These are phyloP conservation scores for Eutrema yunnanense DNA, from an alignment of 345 rosid species.

Conservation along the genomic window DNA sequence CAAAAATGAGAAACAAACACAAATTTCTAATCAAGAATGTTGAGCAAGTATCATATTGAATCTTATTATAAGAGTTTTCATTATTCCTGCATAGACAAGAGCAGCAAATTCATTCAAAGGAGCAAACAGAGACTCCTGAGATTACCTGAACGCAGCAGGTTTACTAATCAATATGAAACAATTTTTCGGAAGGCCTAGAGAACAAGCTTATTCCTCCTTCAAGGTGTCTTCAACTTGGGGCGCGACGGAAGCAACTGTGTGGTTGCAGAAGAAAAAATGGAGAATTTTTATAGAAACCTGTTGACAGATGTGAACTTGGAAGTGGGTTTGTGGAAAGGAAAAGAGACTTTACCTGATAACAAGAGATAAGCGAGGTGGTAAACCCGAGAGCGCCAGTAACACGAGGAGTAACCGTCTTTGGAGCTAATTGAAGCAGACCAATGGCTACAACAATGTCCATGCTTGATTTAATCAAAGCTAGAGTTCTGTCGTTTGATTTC, in stretches of 20 bases:
- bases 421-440: slow-evolving; percentile 87
- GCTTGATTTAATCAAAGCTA: slow-evolving; percentile 74
- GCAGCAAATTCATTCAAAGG: neutral
- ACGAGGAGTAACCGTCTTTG: slow-evolving; percentile 83
- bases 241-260: slow-evolving; percentile 25
- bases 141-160: slow-evolving; percentile 13
- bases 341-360: slow-evolving; percentile 69
- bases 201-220: slow-evolving; percentile 16
- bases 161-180: slow-evolving; percentile 15
- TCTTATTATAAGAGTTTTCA: neutral
- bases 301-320: neutral
- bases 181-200: slow-evolving; percentile 15
- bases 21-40: neutral
- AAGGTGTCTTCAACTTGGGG: slow-evolving; percentile 28
- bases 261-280: neutral
- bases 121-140: slow-evolving; percentile 16
- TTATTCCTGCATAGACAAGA: neutral
- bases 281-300: neutral
- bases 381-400: slow-evolving; percentile 88
- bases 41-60: neutral
- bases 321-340: neutral
- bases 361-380: slow-evolving; percentile 74
- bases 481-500: slow-evolving; percentile 75
- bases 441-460: slow-evolving; percentile 83
- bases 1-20: neutral